These are phyloP conservation scores for Taiozyma sp. DNA, from an alignment of 1,139 yeast genomes.

Conservation along the genomic window DNA sequence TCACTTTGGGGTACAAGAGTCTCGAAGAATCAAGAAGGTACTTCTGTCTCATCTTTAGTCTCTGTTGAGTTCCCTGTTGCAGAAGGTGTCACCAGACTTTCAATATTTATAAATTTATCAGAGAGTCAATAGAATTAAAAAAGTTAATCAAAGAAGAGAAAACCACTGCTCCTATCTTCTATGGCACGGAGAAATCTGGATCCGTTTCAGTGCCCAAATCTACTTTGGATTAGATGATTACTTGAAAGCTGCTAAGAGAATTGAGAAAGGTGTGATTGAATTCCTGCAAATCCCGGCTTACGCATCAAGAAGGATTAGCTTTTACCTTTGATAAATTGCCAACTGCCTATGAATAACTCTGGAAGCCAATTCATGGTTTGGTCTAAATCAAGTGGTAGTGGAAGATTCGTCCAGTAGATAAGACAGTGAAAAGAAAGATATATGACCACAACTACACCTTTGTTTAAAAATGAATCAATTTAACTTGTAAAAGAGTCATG, in stretches of 20 bases:
- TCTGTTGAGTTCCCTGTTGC: conserved; percentile 25
- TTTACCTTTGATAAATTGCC: not conserved
- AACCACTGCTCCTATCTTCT: conserved; percentile 43
- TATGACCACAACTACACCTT: no score
- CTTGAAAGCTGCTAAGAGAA: conserved; percentile 10
- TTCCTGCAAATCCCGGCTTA: conserved; percentile 3
- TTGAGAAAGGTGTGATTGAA: conserved; percentile 4
- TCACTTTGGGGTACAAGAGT: conserved; percentile 24
- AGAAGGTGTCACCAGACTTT: conserved; percentile 36
- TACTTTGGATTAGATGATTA: conserved; percentile 56
- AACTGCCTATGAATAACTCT: not conserved
- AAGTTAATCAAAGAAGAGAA: conserved; percentile 28
- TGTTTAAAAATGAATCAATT: no score
- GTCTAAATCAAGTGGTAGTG: no score
- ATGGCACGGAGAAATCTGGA: conserved; percentile 34
- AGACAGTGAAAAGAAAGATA: no score
- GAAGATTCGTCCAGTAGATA: no score
- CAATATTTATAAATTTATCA: conserved; percentile 8
- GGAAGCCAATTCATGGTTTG: no score
- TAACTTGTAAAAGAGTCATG: no score
- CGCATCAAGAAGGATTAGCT: not conserved
- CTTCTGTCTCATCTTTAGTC: conserved; percentile 8
- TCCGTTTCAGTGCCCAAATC: conserved; percentile 56
- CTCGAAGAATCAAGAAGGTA: conserved; percentile 33
- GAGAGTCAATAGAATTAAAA: conserved; percentile 14